Percentiles rank a stretch among this genome's conserved stretches.
Conservation (phyloP, 768 basidiomycete genomes). For the Pleurotus platypus region DNA sequence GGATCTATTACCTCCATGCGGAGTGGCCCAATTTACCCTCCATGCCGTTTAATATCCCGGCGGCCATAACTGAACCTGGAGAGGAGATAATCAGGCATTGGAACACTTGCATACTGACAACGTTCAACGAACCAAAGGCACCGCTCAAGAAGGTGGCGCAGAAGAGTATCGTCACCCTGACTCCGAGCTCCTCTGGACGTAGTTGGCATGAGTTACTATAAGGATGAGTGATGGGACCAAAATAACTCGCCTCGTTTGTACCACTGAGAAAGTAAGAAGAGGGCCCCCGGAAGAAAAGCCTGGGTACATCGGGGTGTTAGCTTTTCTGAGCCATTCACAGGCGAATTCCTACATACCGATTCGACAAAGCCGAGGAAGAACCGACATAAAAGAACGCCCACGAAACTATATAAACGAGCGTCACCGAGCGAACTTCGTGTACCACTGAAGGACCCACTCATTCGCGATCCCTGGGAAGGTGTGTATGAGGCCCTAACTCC, state of each 20-base stretch:
- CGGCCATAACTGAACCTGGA: constrained; percentile 31
- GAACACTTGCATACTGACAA: background rate
- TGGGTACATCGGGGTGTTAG: background rate
- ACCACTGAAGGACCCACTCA: constrained; percentile 16
- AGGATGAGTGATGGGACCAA: background rate
- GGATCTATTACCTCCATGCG: constrained; percentile 37
- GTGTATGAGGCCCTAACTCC: background rate
- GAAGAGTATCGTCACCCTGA: constrained; percentile 37
- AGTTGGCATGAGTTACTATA: background rate
- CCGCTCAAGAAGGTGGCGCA: constrained; percentile 49
- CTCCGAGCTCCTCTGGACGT: constrained; percentile 3
- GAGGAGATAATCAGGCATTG: constrained; percentile 13
- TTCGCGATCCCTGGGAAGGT: constrained; percentile 18
- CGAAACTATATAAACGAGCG: constrained; percentile 25
- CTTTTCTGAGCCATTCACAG: constrained; percentile 32
- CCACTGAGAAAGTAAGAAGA: constrained; percentile 30
- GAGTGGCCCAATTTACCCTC: constrained; percentile 38
- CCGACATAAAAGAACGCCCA: constrained; percentile 36
- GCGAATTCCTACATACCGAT: constrained; percentile 21
- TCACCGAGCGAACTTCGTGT: background rate
- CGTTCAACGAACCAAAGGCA: constrained; percentile 37
- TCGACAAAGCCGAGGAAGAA: constrained; percentile 49
- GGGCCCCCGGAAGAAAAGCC: constrained; percentile 33
- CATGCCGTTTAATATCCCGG: constrained; percentile 42
- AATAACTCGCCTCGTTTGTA: constrained; percentile 27